These are phyloP conservation scores for Clonostachys byssicola DNA, from an alignment of 2,329 filamentous ascomycete species.

Conservation along the genomic window DNA sequence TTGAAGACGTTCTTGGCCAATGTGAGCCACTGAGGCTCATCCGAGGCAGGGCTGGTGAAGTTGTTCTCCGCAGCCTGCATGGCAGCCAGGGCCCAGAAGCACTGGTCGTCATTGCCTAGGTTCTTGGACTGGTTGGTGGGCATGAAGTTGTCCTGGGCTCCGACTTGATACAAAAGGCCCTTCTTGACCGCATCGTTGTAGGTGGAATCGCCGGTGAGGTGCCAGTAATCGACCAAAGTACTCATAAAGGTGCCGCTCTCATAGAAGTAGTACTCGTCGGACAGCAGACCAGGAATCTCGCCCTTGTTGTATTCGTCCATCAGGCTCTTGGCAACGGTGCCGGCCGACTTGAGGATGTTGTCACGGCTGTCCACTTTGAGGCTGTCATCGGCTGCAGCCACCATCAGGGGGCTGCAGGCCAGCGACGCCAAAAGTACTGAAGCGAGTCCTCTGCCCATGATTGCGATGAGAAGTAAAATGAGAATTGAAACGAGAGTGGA, in stretches of 20 bases:
- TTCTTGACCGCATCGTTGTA: conserved; percentile 52
- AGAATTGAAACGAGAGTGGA: no score
- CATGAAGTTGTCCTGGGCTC: conserved; percentile 49
- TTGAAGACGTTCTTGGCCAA: conserved; percentile 65
- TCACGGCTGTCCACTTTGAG: conserved; percentile 6
- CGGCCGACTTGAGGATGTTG: conserved; percentile 30
- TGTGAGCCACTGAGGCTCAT: conserved; percentile 45
- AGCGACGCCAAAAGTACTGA: no score
- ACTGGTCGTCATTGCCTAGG: conserved; percentile 62
- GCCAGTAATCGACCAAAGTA: conserved; percentile 61
- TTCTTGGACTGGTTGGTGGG: conserved; percentile 46
- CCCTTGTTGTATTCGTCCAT: conserved; percentile 41
- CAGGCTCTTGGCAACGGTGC: conserved; percentile 35
- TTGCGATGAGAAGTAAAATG: no score
- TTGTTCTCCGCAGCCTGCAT: conserved; percentile 55
- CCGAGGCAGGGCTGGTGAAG: conserved; percentile 49
- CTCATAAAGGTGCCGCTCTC: conserved; percentile 60
- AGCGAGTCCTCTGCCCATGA: no score
- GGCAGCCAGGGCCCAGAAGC: conserved; percentile 62
- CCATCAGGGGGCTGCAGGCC: no score
- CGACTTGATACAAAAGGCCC: conserved; percentile 48
- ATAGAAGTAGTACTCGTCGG: conserved; percentile 52
- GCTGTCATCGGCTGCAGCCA: no score
- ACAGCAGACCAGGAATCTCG: conserved; percentile 30
- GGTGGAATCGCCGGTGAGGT: conserved; percentile 51